phyloP scores from a whole-genome alignment of 768 basidiomycete genomes.

The Tricholoma hemisulphureum region DNA sequence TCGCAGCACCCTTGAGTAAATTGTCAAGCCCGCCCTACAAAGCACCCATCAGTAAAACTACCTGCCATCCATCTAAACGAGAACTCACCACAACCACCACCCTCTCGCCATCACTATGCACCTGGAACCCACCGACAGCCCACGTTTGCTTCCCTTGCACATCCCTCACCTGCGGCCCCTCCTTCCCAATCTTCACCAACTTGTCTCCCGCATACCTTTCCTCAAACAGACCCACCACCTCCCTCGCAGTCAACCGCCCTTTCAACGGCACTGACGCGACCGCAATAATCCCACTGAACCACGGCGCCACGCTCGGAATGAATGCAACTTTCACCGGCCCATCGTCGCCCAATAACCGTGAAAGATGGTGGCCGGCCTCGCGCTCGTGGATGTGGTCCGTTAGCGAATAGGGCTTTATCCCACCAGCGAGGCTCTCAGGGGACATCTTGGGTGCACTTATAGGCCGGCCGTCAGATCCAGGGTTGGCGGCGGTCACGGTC shows the following conservation, averaged over 20 bases:
- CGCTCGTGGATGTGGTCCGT: slow-evolving; percentile 99
- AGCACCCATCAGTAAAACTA: slow-evolving; percentile 1
- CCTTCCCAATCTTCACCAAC: slow-evolving; percentile 65
- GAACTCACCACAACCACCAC: slow-evolving; percentile 87
- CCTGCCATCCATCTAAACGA: neutral
- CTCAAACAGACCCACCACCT: slow-evolving; percentile 72
- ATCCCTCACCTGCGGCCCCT: slow-evolving; percentile 71
- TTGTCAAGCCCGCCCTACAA: slow-evolving; percentile 90
- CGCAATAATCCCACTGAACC: slow-evolving; percentile 96
- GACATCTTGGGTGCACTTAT: slow-evolving; percentile 80
- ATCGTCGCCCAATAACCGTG: slow-evolving; percentile 46
- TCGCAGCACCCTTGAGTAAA: slow-evolving; percentile 95
- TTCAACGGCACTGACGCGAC: slow-evolving; percentile 81
- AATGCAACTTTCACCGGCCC: slow-evolving; percentile 67
- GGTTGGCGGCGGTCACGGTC: slow-evolving; percentile 68
- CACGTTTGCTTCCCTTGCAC: slow-evolving; percentile 85
- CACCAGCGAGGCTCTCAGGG: slow-evolving; percentile 70
- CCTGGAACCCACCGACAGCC: slow-evolving; percentile 90
- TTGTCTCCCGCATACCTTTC: slow-evolving; percentile 73
- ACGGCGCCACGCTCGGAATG: slow-evolving; percentile 82
- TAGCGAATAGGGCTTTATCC: slow-evolving; percentile 80
- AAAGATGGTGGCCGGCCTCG: slow-evolving; percentile 85
- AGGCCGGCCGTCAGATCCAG: slow-evolving; percentile 66
- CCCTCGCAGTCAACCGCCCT: slow-evolving; percentile 62
- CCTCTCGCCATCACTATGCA: slow-evolving; percentile 83